Percentiles rank a stretch among this genome's conserved stretches.
Conservation (phyloP, 192 early-diverging fungal genomes). For the Coemansia sp. region DNA sequence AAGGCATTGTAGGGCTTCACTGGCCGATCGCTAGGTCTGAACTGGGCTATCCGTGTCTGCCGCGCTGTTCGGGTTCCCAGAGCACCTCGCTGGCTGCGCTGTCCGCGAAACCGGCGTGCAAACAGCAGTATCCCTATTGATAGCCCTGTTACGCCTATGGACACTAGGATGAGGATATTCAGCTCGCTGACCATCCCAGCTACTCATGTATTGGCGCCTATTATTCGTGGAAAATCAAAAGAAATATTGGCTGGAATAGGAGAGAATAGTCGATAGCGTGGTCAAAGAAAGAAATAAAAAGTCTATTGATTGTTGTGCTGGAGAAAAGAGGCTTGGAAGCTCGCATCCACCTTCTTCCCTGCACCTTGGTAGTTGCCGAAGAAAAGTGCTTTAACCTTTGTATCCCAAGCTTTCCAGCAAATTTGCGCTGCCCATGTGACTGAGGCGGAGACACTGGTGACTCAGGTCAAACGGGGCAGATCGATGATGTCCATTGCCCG, state of each 20-base stretch:
- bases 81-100: not conserved
- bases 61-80: not conserved
- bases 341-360: not conserved
- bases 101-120: conserved; percentile 24
- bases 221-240: not conserved
- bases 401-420: too few relatives aligned
- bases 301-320: not conserved
- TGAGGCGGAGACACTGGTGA: not conserved
- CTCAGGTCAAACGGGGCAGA: not conserved
- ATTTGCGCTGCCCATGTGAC: not conserved
- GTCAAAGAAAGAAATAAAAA: not conserved
- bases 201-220: not conserved
- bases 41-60: conserved; percentile 14
- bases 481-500: not conserved
- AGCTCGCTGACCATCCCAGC: conserved; percentile 20
- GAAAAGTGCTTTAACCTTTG: too few relatives aligned
- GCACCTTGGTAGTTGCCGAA: not conserved
- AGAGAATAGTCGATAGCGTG: not conserved
- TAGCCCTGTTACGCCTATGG: conserved; percentile 17
- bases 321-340: not conserved
- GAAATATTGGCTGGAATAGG: not conserved
- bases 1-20: conserved; percentile 48
- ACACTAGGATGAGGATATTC: conserved; percentile 27
- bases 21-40: conserved; percentile 21
- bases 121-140: conserved; percentile 16